phyloP scores from a whole-genome alignment of 1,284 basidiomycete species.

The Ganoderma boninense region DNA sequence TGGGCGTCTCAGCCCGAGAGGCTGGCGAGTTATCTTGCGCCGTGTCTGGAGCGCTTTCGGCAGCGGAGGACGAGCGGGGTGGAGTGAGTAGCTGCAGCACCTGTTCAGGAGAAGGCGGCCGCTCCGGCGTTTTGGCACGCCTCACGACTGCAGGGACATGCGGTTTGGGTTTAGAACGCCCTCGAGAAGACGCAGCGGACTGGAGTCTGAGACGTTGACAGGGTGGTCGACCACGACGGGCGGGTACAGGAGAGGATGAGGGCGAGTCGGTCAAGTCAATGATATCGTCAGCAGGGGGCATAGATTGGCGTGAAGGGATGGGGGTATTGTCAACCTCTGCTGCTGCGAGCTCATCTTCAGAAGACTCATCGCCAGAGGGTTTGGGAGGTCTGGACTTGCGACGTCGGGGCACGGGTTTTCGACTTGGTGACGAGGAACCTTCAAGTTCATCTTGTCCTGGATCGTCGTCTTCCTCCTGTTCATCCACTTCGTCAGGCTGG shows the following conservation, averaged over 20 bases:
- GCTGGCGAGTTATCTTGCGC: not conserved
- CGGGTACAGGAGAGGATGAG: constrained; percentile 31
- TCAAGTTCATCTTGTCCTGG: not conserved
- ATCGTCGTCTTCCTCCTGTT: not conserved
- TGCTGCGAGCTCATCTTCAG: constrained; percentile 55
- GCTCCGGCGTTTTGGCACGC: constrained; percentile 5
- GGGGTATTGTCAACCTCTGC: constrained; percentile 52
- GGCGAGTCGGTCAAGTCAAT: constrained; percentile 48
- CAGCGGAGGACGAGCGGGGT: constrained; percentile 36
- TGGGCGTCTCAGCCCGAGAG: constrained; percentile 21
- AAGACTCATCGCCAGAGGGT: constrained; percentile 39
- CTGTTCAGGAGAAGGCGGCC: constrained; percentile 13
- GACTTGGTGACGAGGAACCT: not conserved
- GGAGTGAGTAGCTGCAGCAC: constrained; percentile 37
- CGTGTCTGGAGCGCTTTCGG: not conserved
- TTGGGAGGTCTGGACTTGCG: constrained; percentile 18
- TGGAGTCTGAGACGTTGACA: constrained; percentile 20
- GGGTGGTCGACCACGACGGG: constrained; percentile 22
- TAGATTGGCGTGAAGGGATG: constrained; percentile 20
- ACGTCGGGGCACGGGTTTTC: constrained; percentile 11
- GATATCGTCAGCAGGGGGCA: constrained; percentile 34
- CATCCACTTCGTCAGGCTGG: constrained; percentile 43
- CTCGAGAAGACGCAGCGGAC: constrained; percentile 10
- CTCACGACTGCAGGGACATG: not conserved
- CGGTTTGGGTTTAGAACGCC: constrained; percentile 18